Base-by-base conservation (phyloP, 106 monocot species). In the Allium cepa region DNA sequence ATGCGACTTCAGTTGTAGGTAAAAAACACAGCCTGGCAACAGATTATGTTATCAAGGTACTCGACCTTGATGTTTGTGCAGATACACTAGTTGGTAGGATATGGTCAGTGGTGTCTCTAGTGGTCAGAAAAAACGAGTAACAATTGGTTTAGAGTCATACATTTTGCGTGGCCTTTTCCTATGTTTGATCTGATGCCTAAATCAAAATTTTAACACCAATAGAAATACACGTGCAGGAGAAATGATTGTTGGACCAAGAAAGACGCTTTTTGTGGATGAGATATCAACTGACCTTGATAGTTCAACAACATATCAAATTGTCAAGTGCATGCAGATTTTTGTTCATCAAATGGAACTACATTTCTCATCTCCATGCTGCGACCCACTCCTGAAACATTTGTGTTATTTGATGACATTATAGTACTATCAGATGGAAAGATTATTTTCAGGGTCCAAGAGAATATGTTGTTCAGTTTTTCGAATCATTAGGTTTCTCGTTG, bases 261-360 rank as follows among this genome's bases (percentile, higher is more conserved):
- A 81, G 59, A 76, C 85, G 7, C 70, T 85, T 1, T 83, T 90
- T 28, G 83, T 90, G 83, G 90, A 90, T 71, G 90, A 83, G 64
- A 90, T 90, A 75, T 90, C 90, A 13, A 90, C 82, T 0, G 90
- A 85, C 10, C 78, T 90, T 10, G 85, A 90, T 63, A 85, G 85
- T 59, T 78, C 85, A 7, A 90, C 90, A 8, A 90, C 90, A 4
- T 83, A 67, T 67, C 82, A 90, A 45, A 85, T 90, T 11, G 78
- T 90, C 1, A 90, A 80, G 53, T 90, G 79, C 61, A 70, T 75
- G 68, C 48, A 63, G 26, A 79, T 82, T 57, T 72, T 87, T 55
- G 82, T 82, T 26, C 90, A 85, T 64, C 66, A 72, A 17, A 67
- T 76, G 70, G 83, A 90, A 7, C 83, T 12, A 90, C 90, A n/a